phyloP scores from a whole-genome alignment of 2,329 filamentous ascomycete genomes.

The Colletotrichum zoysiae region DNA sequence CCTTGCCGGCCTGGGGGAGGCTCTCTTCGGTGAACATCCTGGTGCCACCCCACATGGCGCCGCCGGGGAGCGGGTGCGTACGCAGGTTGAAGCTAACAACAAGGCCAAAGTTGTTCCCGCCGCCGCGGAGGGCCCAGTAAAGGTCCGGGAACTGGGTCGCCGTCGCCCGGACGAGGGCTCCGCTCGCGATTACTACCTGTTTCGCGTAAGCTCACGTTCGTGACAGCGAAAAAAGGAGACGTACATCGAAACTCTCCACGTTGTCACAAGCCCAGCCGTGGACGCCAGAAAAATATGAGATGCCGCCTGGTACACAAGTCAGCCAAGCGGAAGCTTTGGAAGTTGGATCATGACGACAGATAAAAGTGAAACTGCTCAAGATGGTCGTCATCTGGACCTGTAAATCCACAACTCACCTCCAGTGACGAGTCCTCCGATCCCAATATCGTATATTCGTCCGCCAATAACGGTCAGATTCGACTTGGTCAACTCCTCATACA shows the following conservation, averaged over 20 bases:
- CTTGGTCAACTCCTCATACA: slow-evolving; percentile 53
- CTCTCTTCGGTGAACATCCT: slow-evolving; percentile 49
- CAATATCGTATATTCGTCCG: slow-evolving; percentile 55
- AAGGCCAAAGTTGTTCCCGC: slow-evolving; percentile 69
- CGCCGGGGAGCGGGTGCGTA: slow-evolving; percentile 50
- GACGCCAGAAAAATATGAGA: slow-evolving; percentile 46
- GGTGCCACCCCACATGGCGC: slow-evolving; percentile 54
- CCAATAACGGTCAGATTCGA: slow-evolving; percentile 53
- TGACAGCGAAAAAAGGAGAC: background rate
- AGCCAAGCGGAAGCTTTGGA: background rate
- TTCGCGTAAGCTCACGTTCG: background rate
- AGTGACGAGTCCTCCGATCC: slow-evolving; percentile 55
- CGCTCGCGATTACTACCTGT: slow-evolving; percentile 59
- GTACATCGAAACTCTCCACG: slow-evolving; percentile 46
- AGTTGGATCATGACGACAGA: background rate
- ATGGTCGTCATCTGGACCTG: background rate
- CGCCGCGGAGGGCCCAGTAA: slow-evolving; percentile 69
- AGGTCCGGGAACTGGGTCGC: slow-evolving; percentile 61
- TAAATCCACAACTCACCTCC: slow-evolving; percentile 45
- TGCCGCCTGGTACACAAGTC: slow-evolving; percentile 23
- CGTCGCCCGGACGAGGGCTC: slow-evolving; percentile 57
- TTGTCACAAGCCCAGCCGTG: slow-evolving; percentile 61
- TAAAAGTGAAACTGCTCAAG: background rate
- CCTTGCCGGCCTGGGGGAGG: slow-evolving; percentile 48
- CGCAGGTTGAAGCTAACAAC: slow-evolving; percentile 62